Conservation (phyloP, 371 early-diverging fungal genomes). For the Paramicrosporidium saccamoebae region DNA sequence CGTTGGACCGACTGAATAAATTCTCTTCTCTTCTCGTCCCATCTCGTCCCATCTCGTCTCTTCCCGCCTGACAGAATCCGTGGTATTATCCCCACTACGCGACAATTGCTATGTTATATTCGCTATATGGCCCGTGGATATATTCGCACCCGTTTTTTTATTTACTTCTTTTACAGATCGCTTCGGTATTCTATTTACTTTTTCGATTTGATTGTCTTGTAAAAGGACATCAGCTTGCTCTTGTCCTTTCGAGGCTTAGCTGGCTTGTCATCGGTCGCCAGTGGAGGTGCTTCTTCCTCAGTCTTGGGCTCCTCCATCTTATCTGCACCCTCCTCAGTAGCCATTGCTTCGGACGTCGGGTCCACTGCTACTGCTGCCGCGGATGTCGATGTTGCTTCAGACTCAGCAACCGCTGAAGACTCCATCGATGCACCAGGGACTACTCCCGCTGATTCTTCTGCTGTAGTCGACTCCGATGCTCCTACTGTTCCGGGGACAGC, state of each 20-base stretch:
- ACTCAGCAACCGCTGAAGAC: constrained; percentile 1
- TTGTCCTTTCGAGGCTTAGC: constrained; percentile 9
- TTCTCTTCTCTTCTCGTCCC: no score
- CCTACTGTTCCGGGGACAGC: no score
- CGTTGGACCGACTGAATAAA: no score
- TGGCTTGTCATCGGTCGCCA: constrained; percentile 2
- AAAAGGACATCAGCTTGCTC: constrained; percentile 14
- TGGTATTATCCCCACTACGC: no score
- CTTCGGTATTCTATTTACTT: no score
- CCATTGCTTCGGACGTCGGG: constrained; percentile 4
- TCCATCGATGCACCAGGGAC: background rate
- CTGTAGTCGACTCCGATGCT: no score
- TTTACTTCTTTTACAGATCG: no score
- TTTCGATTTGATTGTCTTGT: constrained; percentile 16
- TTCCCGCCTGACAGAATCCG: no score
- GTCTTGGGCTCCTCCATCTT: constrained; percentile 1
- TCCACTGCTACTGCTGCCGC: constrained; percentile 1
- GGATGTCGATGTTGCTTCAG: constrained; percentile 1
- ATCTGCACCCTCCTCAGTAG: background rate
- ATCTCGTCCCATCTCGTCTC: no score
- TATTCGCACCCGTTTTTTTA: no score
- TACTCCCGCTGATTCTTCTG: background rate
- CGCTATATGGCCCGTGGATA: no score
- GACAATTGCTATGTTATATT: no score
- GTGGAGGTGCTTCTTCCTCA: constrained; percentile 1